Percentiles rank a stretch among this genome's conserved stretches.
Evolutionary conservation across 169 alveolate species (phyloP).

Genomic region (Sarcocystis neurona): DNA sequence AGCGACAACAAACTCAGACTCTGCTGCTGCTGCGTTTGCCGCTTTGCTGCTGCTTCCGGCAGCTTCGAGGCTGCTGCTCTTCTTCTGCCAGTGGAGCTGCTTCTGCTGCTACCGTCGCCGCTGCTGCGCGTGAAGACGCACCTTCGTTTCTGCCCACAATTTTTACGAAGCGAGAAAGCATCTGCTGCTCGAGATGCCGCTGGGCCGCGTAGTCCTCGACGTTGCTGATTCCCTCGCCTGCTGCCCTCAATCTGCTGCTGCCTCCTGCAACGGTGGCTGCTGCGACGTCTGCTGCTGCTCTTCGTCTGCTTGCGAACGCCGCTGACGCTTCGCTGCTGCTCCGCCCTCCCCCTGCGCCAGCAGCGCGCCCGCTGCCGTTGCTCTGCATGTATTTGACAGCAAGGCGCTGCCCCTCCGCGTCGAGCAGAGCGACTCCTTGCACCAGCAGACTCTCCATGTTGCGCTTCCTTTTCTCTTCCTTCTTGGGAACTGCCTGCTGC

Average conservation of each 20-base stretch:
- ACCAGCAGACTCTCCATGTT: conserved; percentile 22
- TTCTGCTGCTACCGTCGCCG: too few relatives aligned
- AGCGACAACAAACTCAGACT: too few relatives aligned
- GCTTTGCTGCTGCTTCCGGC: too few relatives aligned
- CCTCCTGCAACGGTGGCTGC: neutral
- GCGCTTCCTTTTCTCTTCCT: too few relatives aligned
- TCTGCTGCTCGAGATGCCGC: conserved; percentile 27
- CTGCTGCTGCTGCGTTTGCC: too few relatives aligned
- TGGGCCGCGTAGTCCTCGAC: conserved; percentile 13
- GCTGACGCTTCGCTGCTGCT: neutral
- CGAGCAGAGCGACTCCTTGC: conserved; percentile 25
- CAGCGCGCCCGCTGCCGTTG: neutral
- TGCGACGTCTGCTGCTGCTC: neutral
- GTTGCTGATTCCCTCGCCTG: too few relatives aligned
- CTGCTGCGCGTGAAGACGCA: too few relatives aligned
- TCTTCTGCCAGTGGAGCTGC: too few relatives aligned
- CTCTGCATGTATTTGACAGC: conserved; percentile 40
- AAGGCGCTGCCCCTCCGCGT: conserved; percentile 53
- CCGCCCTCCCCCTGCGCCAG: conserved; percentile 4
- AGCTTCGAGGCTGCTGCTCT: too few relatives aligned
- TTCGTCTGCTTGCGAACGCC: neutral
- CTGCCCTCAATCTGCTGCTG: too few relatives aligned
- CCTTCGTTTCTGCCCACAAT: conserved; percentile 13
- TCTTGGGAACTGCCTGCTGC: too few relatives aligned
- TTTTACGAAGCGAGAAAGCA: neutral